A percentile compares a stretch with the other conserved stretches of the same genome.
These are phyloP conservation scores for Geotrichum australiense DNA, from an alignment of 1,139 yeast genomes.

Conservation along the genomic window DNA sequence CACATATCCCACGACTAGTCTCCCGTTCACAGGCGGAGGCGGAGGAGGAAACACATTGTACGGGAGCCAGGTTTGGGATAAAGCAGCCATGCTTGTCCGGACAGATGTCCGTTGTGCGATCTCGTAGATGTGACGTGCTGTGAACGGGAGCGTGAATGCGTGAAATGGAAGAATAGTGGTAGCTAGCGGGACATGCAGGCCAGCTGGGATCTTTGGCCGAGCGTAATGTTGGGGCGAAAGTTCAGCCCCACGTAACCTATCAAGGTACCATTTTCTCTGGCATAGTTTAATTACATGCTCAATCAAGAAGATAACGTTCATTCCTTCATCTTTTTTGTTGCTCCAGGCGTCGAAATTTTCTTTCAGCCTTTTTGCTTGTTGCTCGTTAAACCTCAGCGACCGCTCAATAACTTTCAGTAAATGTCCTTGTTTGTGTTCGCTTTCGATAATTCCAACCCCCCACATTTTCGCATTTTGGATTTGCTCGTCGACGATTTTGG, in stretches of 20 bases:
- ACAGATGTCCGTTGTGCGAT: constrained; percentile 30
- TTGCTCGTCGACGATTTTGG: constrained; percentile 27
- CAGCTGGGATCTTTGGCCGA: constrained; percentile 29
- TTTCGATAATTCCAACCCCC: constrained; percentile 28
- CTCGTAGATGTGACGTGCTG: constrained; percentile 25
- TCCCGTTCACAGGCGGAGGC: constrained; percentile 26
- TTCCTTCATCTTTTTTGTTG: constrained; percentile 27
- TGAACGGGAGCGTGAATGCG: constrained; percentile 33
- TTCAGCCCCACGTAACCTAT: constrained; percentile 20
- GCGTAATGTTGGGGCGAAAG: constrained; percentile 15
- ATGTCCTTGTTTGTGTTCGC: constrained; percentile 8
- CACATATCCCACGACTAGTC: constrained; percentile 31
- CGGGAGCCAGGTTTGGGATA: constrained; percentile 30
- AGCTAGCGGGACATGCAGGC: constrained; percentile 30
- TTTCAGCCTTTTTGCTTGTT: constrained; percentile 7
- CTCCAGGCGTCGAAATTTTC: constrained; percentile 24
- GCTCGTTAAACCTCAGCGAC: constrained; percentile 7
- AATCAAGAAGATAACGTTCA: constrained; percentile 26
- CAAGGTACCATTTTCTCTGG: constrained; percentile 32
- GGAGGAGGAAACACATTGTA: constrained; percentile 32
- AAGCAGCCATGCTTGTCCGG: constrained; percentile 28
- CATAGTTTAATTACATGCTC: constrained; percentile 26
- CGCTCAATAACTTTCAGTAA: not conserved
- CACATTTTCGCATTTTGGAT: constrained; percentile 25
- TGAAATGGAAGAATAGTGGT: constrained; percentile 34